Conservation (phyloP, 306 rosid species). For the Potentilla sterilis region DNA sequence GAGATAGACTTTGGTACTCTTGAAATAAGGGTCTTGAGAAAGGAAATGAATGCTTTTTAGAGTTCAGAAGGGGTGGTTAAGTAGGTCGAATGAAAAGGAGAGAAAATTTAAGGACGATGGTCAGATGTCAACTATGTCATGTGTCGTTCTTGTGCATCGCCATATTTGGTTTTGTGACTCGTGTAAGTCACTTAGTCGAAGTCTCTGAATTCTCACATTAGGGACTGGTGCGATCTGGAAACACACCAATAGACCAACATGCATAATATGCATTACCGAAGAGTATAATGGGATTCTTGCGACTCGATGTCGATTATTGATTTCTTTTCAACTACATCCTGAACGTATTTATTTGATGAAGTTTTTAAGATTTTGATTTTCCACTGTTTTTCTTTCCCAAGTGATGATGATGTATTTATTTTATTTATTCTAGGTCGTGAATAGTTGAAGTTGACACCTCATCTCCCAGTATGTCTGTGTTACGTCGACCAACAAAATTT, state of each 20-base stretch:
- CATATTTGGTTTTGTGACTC: conserved; percentile 11
- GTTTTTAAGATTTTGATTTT: background rate
- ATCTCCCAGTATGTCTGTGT: no score
- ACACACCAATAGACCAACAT: conserved; percentile 4
- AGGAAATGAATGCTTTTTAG: conserved; percentile 28
- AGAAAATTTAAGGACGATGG: conserved; percentile 42
- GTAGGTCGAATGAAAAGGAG: conserved; percentile 54
- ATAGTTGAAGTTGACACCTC: no score
- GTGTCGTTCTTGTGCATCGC: conserved; percentile 23
- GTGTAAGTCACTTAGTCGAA: background rate
- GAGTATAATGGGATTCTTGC: background rate
- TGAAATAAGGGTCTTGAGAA: conserved; percentile 37
- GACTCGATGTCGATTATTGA: background rate
- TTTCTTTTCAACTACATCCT: background rate
- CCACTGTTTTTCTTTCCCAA: background rate
- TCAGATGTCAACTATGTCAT: conserved; percentile 29
- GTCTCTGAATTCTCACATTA: background rate
- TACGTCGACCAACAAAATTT: no score
- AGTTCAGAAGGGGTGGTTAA: conserved; percentile 35
- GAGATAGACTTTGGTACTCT: conserved; percentile 4
- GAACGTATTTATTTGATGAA: background rate
- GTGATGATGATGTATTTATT: no score
- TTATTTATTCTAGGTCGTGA: no score
- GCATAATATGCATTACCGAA: background rate
- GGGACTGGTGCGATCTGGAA: conserved; percentile 12